These are phyloP conservation scores for Fusarium subglutinans DNA, from an alignment of 2,329 filamentous ascomycete species.

Conservation along the genomic window DNA sequence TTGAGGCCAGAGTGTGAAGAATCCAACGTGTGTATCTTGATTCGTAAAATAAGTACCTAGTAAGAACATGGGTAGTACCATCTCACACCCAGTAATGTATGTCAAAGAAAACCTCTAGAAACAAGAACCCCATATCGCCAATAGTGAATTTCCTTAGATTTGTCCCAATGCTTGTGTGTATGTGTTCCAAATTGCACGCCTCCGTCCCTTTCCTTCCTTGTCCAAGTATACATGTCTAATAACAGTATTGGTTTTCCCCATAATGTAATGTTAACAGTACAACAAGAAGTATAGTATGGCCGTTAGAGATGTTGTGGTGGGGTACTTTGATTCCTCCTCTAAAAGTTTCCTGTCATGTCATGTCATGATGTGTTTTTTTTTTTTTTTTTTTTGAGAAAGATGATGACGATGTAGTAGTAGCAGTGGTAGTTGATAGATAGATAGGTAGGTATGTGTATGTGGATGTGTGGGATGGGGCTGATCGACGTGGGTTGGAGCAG, in stretches of 20 bases:
- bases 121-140: conserved; percentile 22
- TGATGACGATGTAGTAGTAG: neutral
- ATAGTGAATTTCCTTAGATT: conserved; percentile 6
- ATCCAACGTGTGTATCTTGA: conserved; percentile 21
- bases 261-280: conserved; percentile 17
- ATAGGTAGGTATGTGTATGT: neutral
- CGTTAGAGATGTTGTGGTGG: conserved; percentile 6
- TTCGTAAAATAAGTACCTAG: conserved; percentile 5
- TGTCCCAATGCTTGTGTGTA: conserved; percentile 19
- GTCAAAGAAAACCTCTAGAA: conserved; percentile 17
- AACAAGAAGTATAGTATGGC: conserved; percentile 3
- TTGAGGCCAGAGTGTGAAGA: neutral
- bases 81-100: neutral
- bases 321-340: conserved; percentile 16
- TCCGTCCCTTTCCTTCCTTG: neutral
- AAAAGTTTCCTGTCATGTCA: conserved; percentile 14
- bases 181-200: conserved; percentile 7
- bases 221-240: neutral
- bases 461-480: conserved; percentile 2
- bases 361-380: neutral
- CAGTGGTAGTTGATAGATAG: neutral
- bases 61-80: conserved; percentile 7
- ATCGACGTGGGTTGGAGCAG: conserved; percentile 20
- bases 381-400: neutral
- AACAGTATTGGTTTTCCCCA: conserved; percentile 1